A percentile compares a stretch with the other conserved stretches of the same genome.
phyloP scores from a whole-genome alignment of 2,329 filamentous ascomycete genomes.

The Pseudogymnoascus sp. region DNA sequence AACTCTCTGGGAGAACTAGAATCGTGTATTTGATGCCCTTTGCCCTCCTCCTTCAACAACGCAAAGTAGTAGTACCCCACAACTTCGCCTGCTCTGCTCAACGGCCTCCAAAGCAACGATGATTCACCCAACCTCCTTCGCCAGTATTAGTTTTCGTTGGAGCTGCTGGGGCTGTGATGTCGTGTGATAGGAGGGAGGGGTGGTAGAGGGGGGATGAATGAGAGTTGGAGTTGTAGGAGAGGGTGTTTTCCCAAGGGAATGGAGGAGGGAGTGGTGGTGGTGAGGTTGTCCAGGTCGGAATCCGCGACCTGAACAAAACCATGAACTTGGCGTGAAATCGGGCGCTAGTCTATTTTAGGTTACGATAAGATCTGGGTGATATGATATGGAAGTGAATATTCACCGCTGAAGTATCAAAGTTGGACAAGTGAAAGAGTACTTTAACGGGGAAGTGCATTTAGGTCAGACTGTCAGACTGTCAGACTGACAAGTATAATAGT shows the following conservation, averaged over 20 bases:
- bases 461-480: background rate
- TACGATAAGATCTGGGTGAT: background rate
- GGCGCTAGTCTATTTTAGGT: background rate
- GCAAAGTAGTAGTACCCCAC: background rate
- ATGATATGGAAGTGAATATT: background rate
- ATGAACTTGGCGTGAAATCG: background rate
- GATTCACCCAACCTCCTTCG: conserved; percentile 1
- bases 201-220: background rate
- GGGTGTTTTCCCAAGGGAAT: background rate
- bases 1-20: conserved; percentile 29
- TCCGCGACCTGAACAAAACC: background rate
- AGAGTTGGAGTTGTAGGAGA: background rate
- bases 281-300: conserved; percentile 3
- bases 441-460: background rate
- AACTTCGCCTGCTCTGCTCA: conserved; percentile 1
- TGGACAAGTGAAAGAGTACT: background rate
- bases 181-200: background rate
- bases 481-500: too few relatives aligned
- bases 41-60: conserved; percentile 14
- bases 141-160: background rate
- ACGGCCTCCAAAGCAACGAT: background rate
- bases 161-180: background rate
- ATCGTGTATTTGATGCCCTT: conserved; percentile 31
- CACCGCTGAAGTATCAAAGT: background rate
- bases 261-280: background rate